Evolutionary conservation across 192 early-diverging fungal species (phyloP).

Genomic region (Backusella morwellensis): DNA sequence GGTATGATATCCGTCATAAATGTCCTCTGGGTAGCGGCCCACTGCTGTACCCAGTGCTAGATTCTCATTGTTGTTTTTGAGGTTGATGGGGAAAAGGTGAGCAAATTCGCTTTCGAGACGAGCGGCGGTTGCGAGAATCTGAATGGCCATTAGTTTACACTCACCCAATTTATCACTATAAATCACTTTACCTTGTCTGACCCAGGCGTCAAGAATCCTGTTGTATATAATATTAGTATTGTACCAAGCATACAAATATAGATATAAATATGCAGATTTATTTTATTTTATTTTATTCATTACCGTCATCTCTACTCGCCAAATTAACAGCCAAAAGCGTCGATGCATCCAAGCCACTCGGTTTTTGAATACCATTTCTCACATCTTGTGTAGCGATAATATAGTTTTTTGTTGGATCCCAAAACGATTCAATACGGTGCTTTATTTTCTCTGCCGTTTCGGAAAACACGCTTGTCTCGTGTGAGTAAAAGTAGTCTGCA

Average conservation of each 20-base stretch:
- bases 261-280: too few relatives aligned
- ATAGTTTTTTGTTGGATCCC: conserved; percentile 32
- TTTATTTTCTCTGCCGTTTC: background rate
- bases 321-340: conserved; percentile 56
- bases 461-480: background rate
- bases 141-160: background rate
- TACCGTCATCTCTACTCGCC: conserved; percentile 8
- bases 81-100: conserved; percentile 48
- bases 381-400: conserved; percentile 37
- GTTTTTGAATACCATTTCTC: conserved; percentile 41
- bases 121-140: conserved; percentile 31
- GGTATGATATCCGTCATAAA: conserved; percentile 61
- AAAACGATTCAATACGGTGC: conserved; percentile 39
- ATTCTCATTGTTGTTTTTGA: background rate
- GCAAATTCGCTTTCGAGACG: conserved; percentile 25
- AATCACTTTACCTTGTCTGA: conserved; percentile 16
- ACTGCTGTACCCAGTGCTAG: conserved; percentile 45
- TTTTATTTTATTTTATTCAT: conserved; percentile 4
- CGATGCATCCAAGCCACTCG: conserved; percentile 55
- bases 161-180: background rate
- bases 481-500: conserved; percentile 14
- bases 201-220: conserved; percentile 21
- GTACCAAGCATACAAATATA: conserved; percentile 1
- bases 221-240: background rate
- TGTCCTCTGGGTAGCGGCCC: conserved; percentile 78